Percentiles rank a stretch among this genome's conserved stretches.
Evolutionary conservation across 2,329 filamentous ascomycete genomes (phyloP).

Genomic region (Aureobasidium subglaciale): DNA sequence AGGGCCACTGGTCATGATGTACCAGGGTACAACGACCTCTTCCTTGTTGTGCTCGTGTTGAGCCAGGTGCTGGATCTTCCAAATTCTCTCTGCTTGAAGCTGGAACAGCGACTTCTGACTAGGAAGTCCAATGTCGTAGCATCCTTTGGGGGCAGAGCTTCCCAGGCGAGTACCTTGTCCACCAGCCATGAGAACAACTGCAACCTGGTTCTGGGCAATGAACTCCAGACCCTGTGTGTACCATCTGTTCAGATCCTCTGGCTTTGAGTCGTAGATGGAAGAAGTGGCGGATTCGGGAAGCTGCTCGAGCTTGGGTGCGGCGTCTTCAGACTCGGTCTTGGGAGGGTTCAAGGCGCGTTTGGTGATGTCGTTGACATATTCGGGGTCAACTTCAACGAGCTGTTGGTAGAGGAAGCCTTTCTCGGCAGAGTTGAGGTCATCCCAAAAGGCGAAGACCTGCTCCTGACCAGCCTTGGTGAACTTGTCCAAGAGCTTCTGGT

Average conservation of each 20-base stretch:
- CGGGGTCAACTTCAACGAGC: constrained; percentile 72
- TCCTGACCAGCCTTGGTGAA: constrained; percentile 70
- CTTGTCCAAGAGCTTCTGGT: constrained; percentile 61
- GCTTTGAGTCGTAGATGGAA: constrained; percentile 82
- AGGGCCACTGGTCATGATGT: constrained; percentile 98
- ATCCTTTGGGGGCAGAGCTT: constrained; percentile 93
- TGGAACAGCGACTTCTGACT: constrained; percentile 94
- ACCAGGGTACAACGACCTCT: constrained; percentile 77
- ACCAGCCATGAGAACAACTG: constrained; percentile 92
- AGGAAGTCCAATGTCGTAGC: constrained; percentile 91
- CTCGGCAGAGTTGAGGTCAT: constrained; percentile 64
- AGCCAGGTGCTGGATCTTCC: constrained; percentile 75
- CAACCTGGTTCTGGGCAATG: constrained; percentile 63
- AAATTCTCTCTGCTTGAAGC: constrained; percentile 91
- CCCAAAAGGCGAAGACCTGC: constrained; percentile 83
- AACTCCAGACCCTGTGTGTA: constrained; percentile 63
- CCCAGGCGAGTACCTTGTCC: constrained; percentile 92
- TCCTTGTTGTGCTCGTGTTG: constrained; percentile 58
- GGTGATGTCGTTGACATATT: constrained; percentile 80
- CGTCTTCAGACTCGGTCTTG: constrained; percentile 48
- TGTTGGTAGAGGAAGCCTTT: constrained; percentile 76
- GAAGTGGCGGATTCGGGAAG: constrained; percentile 80
- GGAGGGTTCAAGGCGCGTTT: constrained; percentile 74
- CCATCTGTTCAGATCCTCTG: constrained; percentile 74
- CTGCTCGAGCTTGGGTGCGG: constrained; percentile 63